Conservation (phyloP, 306 rosid species). For the Castanea mollissima region DNA sequence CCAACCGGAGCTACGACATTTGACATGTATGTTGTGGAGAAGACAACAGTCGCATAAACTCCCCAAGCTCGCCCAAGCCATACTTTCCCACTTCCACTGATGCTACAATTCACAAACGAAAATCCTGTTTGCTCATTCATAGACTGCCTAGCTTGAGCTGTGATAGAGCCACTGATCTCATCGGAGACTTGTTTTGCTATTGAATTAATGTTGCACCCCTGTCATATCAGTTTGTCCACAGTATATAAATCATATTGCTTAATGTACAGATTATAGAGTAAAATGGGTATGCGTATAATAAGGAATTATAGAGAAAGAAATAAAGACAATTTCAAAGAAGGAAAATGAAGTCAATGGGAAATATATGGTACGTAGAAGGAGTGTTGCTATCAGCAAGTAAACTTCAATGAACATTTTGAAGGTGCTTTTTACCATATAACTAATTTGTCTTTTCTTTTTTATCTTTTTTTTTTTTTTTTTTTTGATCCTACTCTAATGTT, state of each 20-base stretch:
- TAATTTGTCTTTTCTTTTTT: no score
- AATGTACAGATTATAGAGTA: no score
- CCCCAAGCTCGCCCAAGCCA: slow-evolving; percentile 98
- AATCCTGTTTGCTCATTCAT: slow-evolving; percentile 53
- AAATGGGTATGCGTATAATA: no score
- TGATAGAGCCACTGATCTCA: slow-evolving; percentile 63
- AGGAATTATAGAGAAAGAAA: no score
- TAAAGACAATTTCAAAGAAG: no score
- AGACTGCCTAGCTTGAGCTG: slow-evolving; percentile 67
- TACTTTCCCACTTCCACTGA: slow-evolving; percentile 66
- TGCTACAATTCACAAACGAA: slow-evolving; percentile 75
- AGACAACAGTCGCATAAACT: slow-evolving; percentile 52
- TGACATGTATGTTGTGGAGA: slow-evolving; percentile 62
- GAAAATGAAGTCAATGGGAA: no score
- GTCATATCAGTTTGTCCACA: neutral
- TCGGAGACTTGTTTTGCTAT: slow-evolving; percentile 43
- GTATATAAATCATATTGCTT: neutral
- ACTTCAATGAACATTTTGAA: no score
- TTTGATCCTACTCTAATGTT: no score
- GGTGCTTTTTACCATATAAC: no score
- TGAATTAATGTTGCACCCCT: slow-evolving; percentile 57
- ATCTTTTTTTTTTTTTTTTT: no score
- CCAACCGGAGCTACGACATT: slow-evolving; percentile 57
- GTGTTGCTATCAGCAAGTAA: no score
- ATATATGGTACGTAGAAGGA: no score